Conservation (phyloP, 495 filamentous ascomycete genomes). For the Neurospora sp. region DNA sequence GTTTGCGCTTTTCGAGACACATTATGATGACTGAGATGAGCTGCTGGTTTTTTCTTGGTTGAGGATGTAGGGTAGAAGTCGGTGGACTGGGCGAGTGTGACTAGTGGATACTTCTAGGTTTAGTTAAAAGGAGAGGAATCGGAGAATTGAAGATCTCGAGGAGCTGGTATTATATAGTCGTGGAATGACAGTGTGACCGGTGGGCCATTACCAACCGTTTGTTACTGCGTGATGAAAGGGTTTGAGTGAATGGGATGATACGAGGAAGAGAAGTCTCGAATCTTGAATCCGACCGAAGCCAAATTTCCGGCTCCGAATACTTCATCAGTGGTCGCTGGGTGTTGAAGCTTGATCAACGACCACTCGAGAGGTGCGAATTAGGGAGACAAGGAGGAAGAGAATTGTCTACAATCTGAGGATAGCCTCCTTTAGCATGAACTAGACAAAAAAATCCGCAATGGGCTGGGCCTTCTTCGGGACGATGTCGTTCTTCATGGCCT, state of each 20-base stretch:
- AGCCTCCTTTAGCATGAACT: too few species aligned
- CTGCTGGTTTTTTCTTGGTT: not conserved
- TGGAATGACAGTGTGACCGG: fast-evolving
- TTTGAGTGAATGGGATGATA: not conserved
- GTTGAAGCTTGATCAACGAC: not conserved
- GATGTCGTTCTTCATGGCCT: too few species aligned
- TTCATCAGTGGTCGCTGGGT: not conserved
- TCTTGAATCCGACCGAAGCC: not conserved
- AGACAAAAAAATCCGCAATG: too few species aligned
- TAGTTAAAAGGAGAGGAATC: not conserved
- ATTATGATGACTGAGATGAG: too few species aligned
- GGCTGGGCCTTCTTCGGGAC: too few species aligned
- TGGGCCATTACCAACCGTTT: not conserved
- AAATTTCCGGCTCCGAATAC: not conserved
- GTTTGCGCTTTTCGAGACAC: not conserved
- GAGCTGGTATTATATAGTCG: not conserved
- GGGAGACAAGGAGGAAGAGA: not conserved
- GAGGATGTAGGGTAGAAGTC: not conserved
- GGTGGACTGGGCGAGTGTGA: too few species aligned
- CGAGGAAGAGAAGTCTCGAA: not conserved
- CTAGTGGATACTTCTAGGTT: too few species aligned
- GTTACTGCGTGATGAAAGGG: not conserved
- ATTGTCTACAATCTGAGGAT: not conserved
- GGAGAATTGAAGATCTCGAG: not conserved
- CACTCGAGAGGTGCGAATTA: not conserved